These are phyloP conservation scores for Mycena vulgaris DNA, from an alignment of 768 basidiomycete genomes.

Conservation along the genomic window DNA sequence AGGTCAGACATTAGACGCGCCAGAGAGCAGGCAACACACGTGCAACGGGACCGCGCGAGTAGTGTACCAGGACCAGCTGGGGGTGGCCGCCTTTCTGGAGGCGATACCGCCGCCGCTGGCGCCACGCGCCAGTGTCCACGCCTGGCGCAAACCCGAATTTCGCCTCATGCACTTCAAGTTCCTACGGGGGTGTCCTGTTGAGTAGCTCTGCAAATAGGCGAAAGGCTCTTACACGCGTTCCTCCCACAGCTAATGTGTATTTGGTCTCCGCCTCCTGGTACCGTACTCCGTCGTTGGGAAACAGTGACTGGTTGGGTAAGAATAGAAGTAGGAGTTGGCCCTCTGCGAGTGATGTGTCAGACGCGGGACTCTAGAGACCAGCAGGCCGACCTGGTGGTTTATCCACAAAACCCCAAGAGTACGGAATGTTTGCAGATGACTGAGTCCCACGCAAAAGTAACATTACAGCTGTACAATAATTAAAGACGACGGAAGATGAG, in stretches of 20 bases:
- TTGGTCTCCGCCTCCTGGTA: slow-evolving; percentile 82
- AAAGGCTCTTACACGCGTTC: slow-evolving; percentile 63
- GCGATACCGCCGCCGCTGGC: slow-evolving; percentile 80
- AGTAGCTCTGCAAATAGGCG: slow-evolving; percentile 4
- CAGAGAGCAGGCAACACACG: slow-evolving; percentile 62
- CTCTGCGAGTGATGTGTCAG: slow-evolving; percentile 56
- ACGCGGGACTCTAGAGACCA: slow-evolving; percentile 1
- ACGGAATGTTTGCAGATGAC: slow-evolving; percentile 73
- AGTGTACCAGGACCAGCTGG: slow-evolving; percentile 83
- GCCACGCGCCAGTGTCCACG: slow-evolving; percentile 74
- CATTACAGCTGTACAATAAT: slow-evolving; percentile 62
- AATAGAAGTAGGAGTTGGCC: slow-evolving; percentile 79
- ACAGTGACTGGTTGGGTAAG: slow-evolving; percentile 69
- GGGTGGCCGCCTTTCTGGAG: slow-evolving; percentile 81
- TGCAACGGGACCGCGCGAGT: slow-evolving; percentile 73
- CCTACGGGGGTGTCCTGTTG: slow-evolving; percentile 61
- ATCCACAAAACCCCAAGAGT: slow-evolving; percentile 83
- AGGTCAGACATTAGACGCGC: slow-evolving; percentile 30
- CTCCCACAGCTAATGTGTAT: slow-evolving; percentile 62
- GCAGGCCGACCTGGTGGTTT: slow-evolving; percentile 74
- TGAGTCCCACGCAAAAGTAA: slow-evolving; percentile 75
- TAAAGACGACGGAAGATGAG: not conserved
- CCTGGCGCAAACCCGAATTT: slow-evolving; percentile 87
- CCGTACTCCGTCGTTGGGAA: slow-evolving; percentile 84
- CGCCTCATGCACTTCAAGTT: slow-evolving; percentile 82